phyloP scores from a whole-genome alignment of 2,329 filamentous ascomycete species.

The Claviceps capensis region DNA sequence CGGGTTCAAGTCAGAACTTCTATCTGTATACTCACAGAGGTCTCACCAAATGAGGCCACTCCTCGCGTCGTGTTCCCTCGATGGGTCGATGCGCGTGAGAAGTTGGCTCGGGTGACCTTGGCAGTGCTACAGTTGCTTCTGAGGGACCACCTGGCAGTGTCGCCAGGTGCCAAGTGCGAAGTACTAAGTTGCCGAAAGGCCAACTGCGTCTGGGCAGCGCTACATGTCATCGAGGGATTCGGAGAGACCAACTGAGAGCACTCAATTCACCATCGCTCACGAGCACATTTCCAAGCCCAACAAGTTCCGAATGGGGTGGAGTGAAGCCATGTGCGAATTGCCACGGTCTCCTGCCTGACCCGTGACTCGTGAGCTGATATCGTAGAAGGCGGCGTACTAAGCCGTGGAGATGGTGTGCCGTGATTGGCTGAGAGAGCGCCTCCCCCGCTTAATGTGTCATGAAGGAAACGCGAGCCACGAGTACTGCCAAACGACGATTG shows the following conservation, averaged over 20 bases:
- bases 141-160: neutral
- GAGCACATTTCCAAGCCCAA: neutral
- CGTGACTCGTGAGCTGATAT: constrained; percentile 9
- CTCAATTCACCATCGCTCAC: neutral
- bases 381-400: constrained; percentile 7
- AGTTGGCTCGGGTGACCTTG: neutral
- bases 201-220: neutral
- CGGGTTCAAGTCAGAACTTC: neutral
- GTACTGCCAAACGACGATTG: constrained; percentile 6
- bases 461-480: constrained; percentile 15
- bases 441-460: constrained; percentile 27
- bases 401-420: constrained; percentile 7
- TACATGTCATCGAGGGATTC: neutral
- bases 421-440: constrained; percentile 17
- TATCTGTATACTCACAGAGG: no score
- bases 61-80: neutral
- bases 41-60: neutral
- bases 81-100: neutral
- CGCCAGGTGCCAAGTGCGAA: neutral
- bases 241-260: neutral
- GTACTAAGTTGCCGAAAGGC: neutral
- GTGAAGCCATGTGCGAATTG: neutral
- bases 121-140: neutral
- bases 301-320: neutral
- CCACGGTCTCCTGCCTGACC: neutral